Percentiles rank a stretch among this genome's conserved stretches.
phyloP scores from a whole-genome alignment of 768 basidiomycete genomes.

The Antrodiella citrinella region DNA sequence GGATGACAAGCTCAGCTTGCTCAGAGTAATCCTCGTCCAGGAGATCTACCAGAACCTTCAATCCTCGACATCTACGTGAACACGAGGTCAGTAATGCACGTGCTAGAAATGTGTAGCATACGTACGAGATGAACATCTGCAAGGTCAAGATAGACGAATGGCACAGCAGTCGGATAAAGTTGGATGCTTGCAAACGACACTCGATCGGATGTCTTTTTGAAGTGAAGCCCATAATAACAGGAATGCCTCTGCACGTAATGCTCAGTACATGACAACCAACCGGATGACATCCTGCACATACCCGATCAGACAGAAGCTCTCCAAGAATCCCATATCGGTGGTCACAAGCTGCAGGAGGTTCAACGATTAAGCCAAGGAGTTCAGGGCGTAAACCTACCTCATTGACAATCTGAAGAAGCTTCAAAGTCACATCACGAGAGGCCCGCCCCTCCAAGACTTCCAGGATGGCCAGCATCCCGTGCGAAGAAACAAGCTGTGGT shows the following conservation, averaged over 20 bases:
- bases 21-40: conserved; percentile 94
- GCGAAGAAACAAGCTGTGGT: conserved; percentile 79
- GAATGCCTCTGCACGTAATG: conserved; percentile 61
- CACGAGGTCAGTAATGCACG: not conserved
- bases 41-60: conserved; percentile 91
- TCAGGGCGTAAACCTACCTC: conserved; percentile 46
- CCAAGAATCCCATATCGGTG: conserved; percentile 75
- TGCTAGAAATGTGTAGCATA: not conserved
- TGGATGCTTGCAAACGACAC: conserved; percentile 90
- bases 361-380: not conserved
- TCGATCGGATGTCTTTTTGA: conserved; percentile 91
- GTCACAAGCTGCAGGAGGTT: conserved; percentile 31
- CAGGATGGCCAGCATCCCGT: conserved; percentile 91
- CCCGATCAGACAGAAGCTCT: conserved; percentile 93
- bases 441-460: conserved; percentile 88
- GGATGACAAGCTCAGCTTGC: conserved; percentile 84
- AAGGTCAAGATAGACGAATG: conserved; percentile 89
- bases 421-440: conserved; percentile 79
- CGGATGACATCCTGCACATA: conserved; percentile 22
- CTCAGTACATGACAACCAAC: conserved; percentile 2
- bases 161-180: conserved; percentile 88
- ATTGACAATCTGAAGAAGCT: conserved; percentile 84
- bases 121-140: conserved; percentile 98
- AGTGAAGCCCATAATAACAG: conserved; percentile 93
- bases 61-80: conserved; percentile 72